phyloP scores from a whole-genome alignment of 2,329 filamentous ascomycete genomes.

The Aspergillus latus region DNA sequence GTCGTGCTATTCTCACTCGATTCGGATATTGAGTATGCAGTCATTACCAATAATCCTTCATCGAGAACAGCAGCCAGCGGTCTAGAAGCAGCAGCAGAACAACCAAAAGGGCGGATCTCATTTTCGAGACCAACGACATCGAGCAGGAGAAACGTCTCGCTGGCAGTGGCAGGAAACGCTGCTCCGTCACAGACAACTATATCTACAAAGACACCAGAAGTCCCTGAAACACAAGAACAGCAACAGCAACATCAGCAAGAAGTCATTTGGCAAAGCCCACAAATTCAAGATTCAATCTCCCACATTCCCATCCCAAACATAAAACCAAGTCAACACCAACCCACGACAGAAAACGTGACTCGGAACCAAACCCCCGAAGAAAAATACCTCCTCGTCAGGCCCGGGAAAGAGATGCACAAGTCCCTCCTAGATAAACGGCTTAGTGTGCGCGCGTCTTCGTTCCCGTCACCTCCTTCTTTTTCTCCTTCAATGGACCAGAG shows the following conservation, averaged over 20 bases:
- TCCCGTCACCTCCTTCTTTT: background rate
- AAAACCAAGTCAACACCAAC: background rate
- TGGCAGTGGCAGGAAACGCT: constrained; percentile 2
- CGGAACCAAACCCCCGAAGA: background rate
- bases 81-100: background rate
- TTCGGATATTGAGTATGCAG: constrained; percentile 28
- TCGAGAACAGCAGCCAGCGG: background rate
- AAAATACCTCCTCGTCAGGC: constrained; percentile 31
- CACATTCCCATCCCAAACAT: constrained; percentile 15
- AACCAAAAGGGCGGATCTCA: background rate
- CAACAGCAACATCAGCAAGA: background rate
- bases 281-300: constrained; percentile 26
- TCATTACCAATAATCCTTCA: constrained; percentile 17
- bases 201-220: background rate
- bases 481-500: background rate
- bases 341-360: no score
- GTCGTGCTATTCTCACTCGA: constrained; percentile 31
- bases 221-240: background rate
- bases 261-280: constrained; percentile 26
- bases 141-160: background rate
- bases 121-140: background rate
- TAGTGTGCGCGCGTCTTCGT: constrained; percentile 18
- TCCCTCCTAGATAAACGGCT: constrained; percentile 28
- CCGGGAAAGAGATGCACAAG: constrained; percentile 30
- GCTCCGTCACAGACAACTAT: background rate